Base-by-base conservation (phyloP, 2,329 filamentous ascomycete species). In the Iodosphaeria phyllophila region DNA sequence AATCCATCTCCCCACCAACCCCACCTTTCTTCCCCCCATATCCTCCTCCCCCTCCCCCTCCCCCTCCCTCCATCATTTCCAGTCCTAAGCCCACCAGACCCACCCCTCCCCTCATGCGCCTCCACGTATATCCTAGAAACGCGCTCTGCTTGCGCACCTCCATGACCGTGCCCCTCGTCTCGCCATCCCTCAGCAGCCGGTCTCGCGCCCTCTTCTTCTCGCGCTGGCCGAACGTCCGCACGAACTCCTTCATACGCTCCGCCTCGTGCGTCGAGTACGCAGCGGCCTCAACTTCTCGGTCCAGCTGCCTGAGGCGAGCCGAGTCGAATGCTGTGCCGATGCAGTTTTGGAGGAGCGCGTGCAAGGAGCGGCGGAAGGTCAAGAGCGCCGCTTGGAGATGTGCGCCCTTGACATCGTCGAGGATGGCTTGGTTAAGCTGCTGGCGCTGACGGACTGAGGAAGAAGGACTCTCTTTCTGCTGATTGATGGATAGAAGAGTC, bases 71-170 rank as follows among this genome's bases (percentile, higher is more conserved):
- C 17, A 16, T 16, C 25, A 15, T n/a, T n/a, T n/a, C n/a, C n/a
- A n/a, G n/a, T n/a, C n/a, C n/a, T n/a, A n/a, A n/a, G n/a, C n/a
- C n/a, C n/a, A n/a, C n/a, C n/a, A n/a, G n/a, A n/a, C n/a, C n/a
- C n/a, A n/a, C n/a, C n/a, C n/a, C n/a, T n/a, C n/a, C 29, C 25
- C 32, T 33, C 28, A 58, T 57, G 23, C 71, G 56, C 8, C 71
- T 65, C 58, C 89, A 95, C 2, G 77, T 80, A 44, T 98, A 98
- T 1, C 86, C 86, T 32, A 91, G 50, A 47, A 95, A 95, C 0
- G 82, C 83, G 14, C 67, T 76, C 43, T 64, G 65, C 50, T 86
- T 92, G 30, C 89, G 66, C 34, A 89, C 62, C 35, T 79, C 71
- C 47, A 95, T 54, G n/a, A 76, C 82, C 10, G 60, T 56, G 20